These are phyloP conservation scores for Ophiostoma sp. DNA, from an alignment of 2,329 filamentous ascomycete genomes.

Conservation along the genomic window DNA sequence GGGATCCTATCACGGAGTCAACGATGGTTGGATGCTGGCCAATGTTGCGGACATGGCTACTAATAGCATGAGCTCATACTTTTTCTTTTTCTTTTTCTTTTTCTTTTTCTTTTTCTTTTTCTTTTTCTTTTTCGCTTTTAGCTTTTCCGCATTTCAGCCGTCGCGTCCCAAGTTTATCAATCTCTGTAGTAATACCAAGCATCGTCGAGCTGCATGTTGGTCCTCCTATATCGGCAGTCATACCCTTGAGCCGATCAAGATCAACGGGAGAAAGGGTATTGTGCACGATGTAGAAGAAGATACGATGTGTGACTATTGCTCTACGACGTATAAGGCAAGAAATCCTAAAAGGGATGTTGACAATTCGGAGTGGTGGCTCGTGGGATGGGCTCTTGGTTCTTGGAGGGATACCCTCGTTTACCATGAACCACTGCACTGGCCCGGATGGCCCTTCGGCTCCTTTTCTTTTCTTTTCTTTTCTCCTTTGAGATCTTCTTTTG, in stretches of 20 bases:
- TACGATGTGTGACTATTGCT: background rate
- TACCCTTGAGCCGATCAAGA: conserved; percentile 4
- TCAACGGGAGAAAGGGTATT: conserved; percentile 6
- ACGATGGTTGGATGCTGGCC: background rate
- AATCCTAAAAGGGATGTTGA: background rate
- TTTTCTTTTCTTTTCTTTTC: background rate
- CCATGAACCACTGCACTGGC: background rate
- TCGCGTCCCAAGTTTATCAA: background rate
- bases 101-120: too few species aligned
- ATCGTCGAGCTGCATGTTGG: background rate
- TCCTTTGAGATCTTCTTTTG: background rate
- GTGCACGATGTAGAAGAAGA: background rate
- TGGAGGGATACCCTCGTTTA: background rate
- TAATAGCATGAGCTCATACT: background rate
- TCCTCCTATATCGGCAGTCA: conserved; percentile 1
- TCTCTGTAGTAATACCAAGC: background rate
- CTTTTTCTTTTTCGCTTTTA: too few species aligned
- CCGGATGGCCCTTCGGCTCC: background rate
- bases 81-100: too few species aligned
- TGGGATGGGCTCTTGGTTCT: background rate
- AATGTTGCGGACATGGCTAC: background rate
- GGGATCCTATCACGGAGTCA: background rate
- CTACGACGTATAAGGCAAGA: background rate
- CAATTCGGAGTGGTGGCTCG: background rate
- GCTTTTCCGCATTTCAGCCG: background rate